A percentile compares a stretch with the other conserved stretches of the same genome.
These are phyloP conservation scores for Akebia trifoliata DNA, from an alignment of 164 flowering plant species.

Conservation along the genomic window DNA sequence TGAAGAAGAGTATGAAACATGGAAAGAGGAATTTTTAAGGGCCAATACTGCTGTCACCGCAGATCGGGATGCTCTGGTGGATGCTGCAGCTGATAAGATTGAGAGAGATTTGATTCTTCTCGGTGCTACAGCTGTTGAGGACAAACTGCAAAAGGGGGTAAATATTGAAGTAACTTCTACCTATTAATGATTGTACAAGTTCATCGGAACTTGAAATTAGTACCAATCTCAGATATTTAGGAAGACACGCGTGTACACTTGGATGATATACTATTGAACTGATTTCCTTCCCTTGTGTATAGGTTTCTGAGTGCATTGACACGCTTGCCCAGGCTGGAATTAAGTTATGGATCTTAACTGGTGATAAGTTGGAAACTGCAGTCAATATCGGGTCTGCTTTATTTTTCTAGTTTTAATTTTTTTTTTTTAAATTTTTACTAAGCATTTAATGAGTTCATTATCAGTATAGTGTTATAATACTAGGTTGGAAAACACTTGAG, in stretches of 20 bases:
- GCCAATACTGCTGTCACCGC: slow-evolving; percentile 63
- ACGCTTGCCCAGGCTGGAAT: slow-evolving; percentile 75
- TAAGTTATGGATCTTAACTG: slow-evolving; percentile 84
- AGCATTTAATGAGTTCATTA: background rate
- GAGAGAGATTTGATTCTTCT: slow-evolving; percentile 72
- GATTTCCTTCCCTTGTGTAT: slow-evolving; percentile 4
- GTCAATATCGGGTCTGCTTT: slow-evolving; percentile 75
- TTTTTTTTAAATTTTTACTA: too few species aligned
- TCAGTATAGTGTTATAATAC: background rate
- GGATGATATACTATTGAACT: background rate
- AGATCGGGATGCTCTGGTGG: slow-evolving; percentile 57
- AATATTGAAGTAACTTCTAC: slow-evolving; percentile 5
- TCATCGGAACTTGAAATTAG: background rate
- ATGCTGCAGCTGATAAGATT: slow-evolving; percentile 58
- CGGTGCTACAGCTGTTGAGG: slow-evolving; percentile 92
- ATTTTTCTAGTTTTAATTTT: too few species aligned
- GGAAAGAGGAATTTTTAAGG: slow-evolving; percentile 51
- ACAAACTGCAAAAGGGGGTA: slow-evolving; percentile 87
- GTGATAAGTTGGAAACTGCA: slow-evolving; percentile 91
- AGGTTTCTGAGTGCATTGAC: slow-evolving; percentile 93
- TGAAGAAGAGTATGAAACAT: slow-evolving; percentile 54
- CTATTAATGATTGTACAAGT: background rate
- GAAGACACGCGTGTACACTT: background rate
- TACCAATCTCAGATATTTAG: background rate
- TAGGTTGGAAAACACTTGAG: too few species aligned